Percentiles rank a stretch among this genome's conserved stretches.
These are phyloP conservation scores for Thymus quinquecostatus DNA, from an alignment of 257 asterid species.

Conservation along the genomic window DNA sequence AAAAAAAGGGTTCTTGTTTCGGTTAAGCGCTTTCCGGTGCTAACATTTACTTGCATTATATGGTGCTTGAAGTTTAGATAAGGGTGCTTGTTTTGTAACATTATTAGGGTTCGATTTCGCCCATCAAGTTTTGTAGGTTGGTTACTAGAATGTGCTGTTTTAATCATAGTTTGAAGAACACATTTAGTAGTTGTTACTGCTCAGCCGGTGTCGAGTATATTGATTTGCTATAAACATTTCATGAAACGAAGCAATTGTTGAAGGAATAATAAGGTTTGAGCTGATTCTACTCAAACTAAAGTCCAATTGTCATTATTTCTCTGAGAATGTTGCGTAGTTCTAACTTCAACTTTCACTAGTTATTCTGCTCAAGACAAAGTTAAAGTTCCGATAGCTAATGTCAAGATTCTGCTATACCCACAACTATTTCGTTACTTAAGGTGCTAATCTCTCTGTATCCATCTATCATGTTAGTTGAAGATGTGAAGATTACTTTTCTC, in stretches of 20 bases:
- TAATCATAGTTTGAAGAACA: background rate
- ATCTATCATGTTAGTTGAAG: background rate
- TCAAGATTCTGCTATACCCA: background rate
- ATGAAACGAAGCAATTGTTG: background rate
- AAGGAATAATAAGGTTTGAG: background rate
- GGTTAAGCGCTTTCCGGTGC: background rate
- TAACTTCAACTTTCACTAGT: constrained; percentile 8
- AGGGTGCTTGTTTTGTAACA: background rate
- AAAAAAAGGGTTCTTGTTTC: background rate
- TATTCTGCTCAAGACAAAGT: too few species aligned
- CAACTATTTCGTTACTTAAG: background rate
- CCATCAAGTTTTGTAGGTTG: background rate
- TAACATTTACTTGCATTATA: background rate
- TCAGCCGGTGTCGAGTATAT: background rate
- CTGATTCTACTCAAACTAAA: background rate
- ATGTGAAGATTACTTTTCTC: background rate
- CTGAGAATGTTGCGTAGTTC: background rate
- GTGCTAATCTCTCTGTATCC: background rate
- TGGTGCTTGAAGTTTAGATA: background rate
- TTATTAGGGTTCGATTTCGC: background rate
- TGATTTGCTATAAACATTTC: background rate
- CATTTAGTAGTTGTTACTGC: background rate
- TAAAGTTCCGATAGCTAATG: background rate
- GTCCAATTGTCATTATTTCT: background rate
- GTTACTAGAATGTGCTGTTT: background rate